phyloP scores from a whole-genome alignment of 2,329 filamentous ascomycete genomes.

The Fusarium verticillioides region DNA sequence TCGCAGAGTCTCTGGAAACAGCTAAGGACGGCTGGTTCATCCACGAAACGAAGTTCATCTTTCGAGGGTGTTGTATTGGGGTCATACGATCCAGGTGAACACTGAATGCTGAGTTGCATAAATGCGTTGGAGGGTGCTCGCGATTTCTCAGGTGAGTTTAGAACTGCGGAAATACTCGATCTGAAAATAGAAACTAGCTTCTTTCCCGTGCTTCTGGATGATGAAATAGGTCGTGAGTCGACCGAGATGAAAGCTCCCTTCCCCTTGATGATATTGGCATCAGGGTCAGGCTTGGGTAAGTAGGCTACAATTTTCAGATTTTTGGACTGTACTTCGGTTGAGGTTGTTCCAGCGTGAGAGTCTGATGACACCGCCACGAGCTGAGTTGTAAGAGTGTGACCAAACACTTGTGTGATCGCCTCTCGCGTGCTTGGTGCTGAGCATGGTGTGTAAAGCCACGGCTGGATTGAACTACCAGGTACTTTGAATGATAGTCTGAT shows the following conservation, averaged over 20 bases:
- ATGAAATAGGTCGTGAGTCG: conserved; percentile 72
- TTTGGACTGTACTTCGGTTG: not conserved
- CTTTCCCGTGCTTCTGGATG: conserved; percentile 66
- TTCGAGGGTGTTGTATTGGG: conserved; percentile 78
- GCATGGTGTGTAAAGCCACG: conserved; percentile 72
- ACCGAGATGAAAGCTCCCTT: conserved; percentile 73
- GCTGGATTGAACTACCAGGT: conserved; percentile 60
- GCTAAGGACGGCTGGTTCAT: conserved; percentile 60
- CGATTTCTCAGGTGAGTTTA: conserved; percentile 38
- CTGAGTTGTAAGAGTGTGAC: conserved; percentile 64
- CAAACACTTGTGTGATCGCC: conserved; percentile 70
- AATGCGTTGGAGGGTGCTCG: conserved; percentile 64
- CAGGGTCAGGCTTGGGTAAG: conserved; percentile 63
- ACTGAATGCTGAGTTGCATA: conserved; percentile 71
- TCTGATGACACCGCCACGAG: conserved; percentile 59
- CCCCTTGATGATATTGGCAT: conserved; percentile 53
- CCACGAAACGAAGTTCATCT: conserved; percentile 74
- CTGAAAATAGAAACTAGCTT: conserved; percentile 67
- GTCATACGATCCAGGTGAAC: conserved; percentile 73
- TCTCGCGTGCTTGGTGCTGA: conserved; percentile 62
- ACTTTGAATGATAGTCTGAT: conserved; percentile 71
- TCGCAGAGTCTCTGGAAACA: conserved; percentile 59
- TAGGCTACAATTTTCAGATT: conserved; percentile 54
- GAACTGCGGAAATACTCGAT: conserved; percentile 55
- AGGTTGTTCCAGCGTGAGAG: not conserved